Base-by-base conservation (phyloP, 2,329 filamentous ascomycete genomes). In the Fusarium sterilihyphosum region DNA sequence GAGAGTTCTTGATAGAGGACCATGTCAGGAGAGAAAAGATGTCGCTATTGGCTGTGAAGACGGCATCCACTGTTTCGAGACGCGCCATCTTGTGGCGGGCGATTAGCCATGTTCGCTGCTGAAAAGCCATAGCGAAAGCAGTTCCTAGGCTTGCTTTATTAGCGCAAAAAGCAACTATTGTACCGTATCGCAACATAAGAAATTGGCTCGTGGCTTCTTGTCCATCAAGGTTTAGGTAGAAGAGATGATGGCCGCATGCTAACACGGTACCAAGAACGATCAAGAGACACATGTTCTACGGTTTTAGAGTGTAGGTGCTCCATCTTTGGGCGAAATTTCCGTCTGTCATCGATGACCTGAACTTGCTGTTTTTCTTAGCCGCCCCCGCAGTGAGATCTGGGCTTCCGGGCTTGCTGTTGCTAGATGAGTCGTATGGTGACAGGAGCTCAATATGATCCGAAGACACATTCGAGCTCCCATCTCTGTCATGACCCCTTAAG, bases 241-340 rank as follows among this genome's bases (percentile, higher is more conserved):
- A 65, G 2, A 61, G 11, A 52, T 76, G 53, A 18, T 76, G 57
- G 1, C 73, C 59, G 1, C 61, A 10, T 1, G 65, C 65, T 11
- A 72, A 65, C 0, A 10, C 10, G 0, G 26, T 16, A 4, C 61
- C 67, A 3, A 43, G 2, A 6, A 59, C 6, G 1, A 46, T 18
- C 17, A 59, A 44, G 8, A 65, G 22, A 9, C 61, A 74, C 71
- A 74, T 65, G 8, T 52, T 69, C 50, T 43, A 69, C 3, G 9
- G 38, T 17, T 41, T 40, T 1, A 16, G 22, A 11, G 10, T 40
- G 8, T 52, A 61, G 3, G 7, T 1, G 1, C 31, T 24, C 47
- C 63, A 54, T 10, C 4, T 59, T 50, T 37, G 24, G 6, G 11
- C 6, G 20, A 29, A 50, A 11, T 20, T 6, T 17, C 31, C 6